phyloP scores from a whole-genome alignment of 2,329 filamentous ascomycete species.

The Colletotrichum graminicola region DNA sequence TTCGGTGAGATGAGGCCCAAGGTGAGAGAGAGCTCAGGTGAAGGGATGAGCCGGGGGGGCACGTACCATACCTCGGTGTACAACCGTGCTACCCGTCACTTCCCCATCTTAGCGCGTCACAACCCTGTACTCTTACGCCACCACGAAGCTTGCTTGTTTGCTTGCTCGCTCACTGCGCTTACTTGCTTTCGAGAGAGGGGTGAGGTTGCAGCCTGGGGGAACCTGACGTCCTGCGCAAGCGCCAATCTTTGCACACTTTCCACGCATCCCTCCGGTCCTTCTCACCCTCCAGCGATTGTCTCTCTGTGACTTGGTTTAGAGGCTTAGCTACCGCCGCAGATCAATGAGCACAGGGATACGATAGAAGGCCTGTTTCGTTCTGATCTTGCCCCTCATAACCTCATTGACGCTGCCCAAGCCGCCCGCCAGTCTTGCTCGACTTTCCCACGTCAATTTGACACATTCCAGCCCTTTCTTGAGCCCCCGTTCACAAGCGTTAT shows the following conservation, averaged over 20 bases:
- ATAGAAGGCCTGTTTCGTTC: neutral
- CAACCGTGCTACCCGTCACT: neutral
- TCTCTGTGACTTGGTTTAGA: neutral
- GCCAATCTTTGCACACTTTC: neutral
- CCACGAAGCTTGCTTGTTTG: slow-evolving; percentile 25
- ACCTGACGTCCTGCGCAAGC: slow-evolving; percentile 20
- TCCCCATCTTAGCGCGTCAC: slow-evolving; percentile 10
- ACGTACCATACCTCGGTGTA: slow-evolving; percentile 7
- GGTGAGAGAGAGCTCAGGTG: slow-evolving; percentile 15
- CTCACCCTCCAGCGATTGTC: slow-evolving; percentile 1
- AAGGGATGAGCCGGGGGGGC: neutral
- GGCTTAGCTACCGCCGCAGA: slow-evolving; percentile 4
- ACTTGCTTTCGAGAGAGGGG: neutral
- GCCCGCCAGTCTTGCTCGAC: neutral
- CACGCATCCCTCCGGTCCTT: slow-evolving; percentile 1
- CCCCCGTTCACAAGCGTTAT: neutral
- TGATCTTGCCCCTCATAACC: neutral
- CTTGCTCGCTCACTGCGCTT: neutral
- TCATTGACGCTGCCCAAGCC: neutral
- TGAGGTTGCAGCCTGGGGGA: neutral
- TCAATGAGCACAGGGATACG: slow-evolving; percentile 12
- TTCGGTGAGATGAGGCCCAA: neutral
- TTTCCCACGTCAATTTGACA: neutral
- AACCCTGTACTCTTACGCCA: slow-evolving; percentile 32
- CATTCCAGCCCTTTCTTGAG: too few relatives aligned